phyloP scores from a whole-genome alignment of 1,284 basidiomycete species.

The Rhodotorula sp. region DNA sequence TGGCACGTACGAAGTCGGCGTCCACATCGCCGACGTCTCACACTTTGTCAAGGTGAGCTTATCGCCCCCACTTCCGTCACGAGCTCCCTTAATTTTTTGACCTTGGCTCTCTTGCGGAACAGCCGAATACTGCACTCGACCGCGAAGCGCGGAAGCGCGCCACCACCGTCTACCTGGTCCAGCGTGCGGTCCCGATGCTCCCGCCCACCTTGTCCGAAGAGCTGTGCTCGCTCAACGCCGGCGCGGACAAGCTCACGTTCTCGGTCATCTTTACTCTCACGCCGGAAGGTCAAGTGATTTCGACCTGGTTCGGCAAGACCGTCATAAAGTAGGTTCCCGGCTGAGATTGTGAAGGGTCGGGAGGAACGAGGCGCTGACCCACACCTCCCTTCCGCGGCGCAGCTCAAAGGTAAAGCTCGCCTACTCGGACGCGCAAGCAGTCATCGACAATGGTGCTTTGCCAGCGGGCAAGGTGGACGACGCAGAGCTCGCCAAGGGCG shows the following conservation, averaged over 20 bases:
- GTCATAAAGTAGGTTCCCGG: slow-evolving; percentile 69
- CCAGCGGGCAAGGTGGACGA: slow-evolving; percentile 57
- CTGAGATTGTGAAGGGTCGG: not conserved
- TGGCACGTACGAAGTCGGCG: slow-evolving; percentile 83
- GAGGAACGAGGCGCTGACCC: not conserved
- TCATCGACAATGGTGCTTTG: slow-evolving; percentile 71
- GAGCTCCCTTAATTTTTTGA: not conserved
- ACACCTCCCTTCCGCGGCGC: not conserved
- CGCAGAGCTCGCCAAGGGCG: slow-evolving; percentile 54
- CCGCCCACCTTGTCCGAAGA: slow-evolving; percentile 87
- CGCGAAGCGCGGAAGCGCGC: slow-evolving; percentile 96
- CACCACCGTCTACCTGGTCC: slow-evolving; percentile 87
- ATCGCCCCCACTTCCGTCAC: not conserved
- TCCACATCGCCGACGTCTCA: slow-evolving; percentile 94
- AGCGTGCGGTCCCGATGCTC: slow-evolving; percentile 93
- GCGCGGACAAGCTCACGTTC: slow-evolving; percentile 84
- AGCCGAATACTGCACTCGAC: slow-evolving; percentile 88
- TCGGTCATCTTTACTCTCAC: slow-evolving; percentile 83
- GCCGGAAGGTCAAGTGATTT: slow-evolving; percentile 73
- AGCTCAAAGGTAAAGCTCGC: slow-evolving; percentile 83
- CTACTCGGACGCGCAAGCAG: slow-evolving; percentile 74
- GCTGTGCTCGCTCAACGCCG: slow-evolving; percentile 85
- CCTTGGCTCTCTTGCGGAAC: slow-evolving; percentile 56
- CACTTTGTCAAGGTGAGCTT: slow-evolving; percentile 62
- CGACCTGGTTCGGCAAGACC: slow-evolving; percentile 89